Percentiles rank a stretch among this genome's conserved stretches.
These are phyloP conservation scores for Pseudozyma thailandica DNA, from an alignment of 1,284 basidiomycete genomes.

Conservation along the genomic window DNA sequence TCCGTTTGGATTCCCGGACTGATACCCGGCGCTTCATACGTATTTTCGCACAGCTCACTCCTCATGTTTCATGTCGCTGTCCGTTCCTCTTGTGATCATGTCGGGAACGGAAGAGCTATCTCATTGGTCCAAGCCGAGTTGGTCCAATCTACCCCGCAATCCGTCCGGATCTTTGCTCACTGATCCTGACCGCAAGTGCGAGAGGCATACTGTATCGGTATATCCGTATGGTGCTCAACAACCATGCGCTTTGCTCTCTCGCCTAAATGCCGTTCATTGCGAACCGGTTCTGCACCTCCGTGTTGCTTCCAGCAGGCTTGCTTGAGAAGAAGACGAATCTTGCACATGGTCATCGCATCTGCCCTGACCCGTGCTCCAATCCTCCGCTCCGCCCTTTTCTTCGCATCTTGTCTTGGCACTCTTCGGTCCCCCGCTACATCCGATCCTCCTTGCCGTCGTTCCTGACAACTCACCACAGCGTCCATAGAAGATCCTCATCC, in stretches of 20 bases:
- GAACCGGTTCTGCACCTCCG: too few relatives aligned
- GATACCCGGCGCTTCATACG: slow-evolving; percentile 13
- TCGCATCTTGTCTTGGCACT: slow-evolving; percentile 18
- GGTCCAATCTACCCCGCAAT: background rate
- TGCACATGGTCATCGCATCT: background rate
- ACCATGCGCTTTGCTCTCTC: too few relatives aligned
- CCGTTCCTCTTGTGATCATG: background rate
- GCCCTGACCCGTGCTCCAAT: background rate
- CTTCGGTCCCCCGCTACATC: slow-evolving; percentile 9
- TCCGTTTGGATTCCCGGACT: slow-evolving; percentile 21
- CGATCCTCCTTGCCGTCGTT: slow-evolving; percentile 2
- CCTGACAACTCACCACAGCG: background rate
- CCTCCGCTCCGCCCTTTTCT: slow-evolving; percentile 2
- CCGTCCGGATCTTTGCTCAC: background rate
- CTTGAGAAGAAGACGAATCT: too few relatives aligned
- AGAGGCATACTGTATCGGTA: background rate
- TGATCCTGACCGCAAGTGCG: too few relatives aligned
- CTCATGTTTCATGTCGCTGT: background rate
- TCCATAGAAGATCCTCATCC: background rate
- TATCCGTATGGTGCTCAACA: background rate
- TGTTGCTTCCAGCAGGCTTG: too few relatives aligned
- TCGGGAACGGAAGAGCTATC: background rate
- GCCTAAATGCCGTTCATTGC: too few relatives aligned
- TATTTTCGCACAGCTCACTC: background rate
- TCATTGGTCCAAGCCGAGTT: background rate